A percentile compares a stretch with the other conserved stretches of the same genome.
phyloP scores from a whole-genome alignment of 805 yeast species.

The Deakozyma indianensis region DNA sequence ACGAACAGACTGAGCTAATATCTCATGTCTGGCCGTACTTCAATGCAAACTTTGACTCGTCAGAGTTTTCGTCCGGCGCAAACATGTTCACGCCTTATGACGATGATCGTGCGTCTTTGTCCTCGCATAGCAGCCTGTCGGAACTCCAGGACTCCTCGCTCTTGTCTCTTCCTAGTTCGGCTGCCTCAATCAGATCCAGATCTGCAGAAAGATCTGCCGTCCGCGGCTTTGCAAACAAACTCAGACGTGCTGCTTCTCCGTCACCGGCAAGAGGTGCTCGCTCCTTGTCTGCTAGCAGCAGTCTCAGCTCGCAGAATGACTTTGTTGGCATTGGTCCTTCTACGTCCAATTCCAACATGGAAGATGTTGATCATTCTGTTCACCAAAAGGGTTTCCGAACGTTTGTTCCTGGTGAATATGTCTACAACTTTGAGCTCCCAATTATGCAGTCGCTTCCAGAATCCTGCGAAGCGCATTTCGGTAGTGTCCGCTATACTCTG shows the following conservation, averaged over 20 bases:
- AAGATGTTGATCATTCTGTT: not conserved
- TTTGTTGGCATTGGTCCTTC: not conserved
- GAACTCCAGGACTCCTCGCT: not conserved
- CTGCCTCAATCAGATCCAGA: not conserved
- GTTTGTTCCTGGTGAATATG: conserved; percentile 80
- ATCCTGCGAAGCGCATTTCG: conserved; percentile 62
- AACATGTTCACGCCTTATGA: conserved; percentile 20
- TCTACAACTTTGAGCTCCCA: conserved; percentile 84
- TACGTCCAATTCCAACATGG: not conserved
- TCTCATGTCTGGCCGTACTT: conserved; percentile 89
- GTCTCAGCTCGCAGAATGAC: not conserved
- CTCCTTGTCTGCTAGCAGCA: conserved; percentile 2
- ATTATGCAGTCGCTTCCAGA: conserved; percentile 77
- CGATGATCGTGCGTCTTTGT: conserved; percentile 7
- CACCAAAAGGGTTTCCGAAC: conserved; percentile 25
- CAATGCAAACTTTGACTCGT: conserved; percentile 25
- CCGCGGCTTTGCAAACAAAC: conserved; percentile 10
- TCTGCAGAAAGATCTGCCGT: conserved; percentile 5
- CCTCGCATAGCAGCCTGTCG: not conserved
- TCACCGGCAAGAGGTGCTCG: conserved; percentile 5
- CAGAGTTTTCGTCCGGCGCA: conserved; percentile 31
- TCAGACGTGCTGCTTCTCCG: conserved; percentile 15
- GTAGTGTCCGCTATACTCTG: conserved; percentile 56
- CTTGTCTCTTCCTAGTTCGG: not conserved
- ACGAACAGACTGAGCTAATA: conserved; percentile 51